Conservation (phyloP, 2,329 filamentous ascomycete species). For the Calonectria fujianensis region DNA sequence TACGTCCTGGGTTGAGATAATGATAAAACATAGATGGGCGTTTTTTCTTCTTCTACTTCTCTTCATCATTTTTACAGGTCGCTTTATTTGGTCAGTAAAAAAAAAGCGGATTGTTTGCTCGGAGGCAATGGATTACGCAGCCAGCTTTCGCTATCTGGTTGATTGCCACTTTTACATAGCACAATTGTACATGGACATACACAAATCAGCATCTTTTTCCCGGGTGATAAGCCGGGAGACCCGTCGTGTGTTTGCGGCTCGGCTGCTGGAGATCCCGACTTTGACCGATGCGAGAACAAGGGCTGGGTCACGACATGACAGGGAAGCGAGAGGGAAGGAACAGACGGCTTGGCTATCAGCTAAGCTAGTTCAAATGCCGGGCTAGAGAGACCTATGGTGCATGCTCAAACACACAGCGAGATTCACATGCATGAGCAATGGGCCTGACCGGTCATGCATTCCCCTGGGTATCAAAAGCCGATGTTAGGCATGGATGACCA, state of each 20-base stretch:
- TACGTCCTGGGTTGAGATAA: conserved; percentile 10
- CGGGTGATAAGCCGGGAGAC: conserved; percentile 18
- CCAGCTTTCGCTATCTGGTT: conserved; percentile 4
- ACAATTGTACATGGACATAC: conserved; percentile 21
- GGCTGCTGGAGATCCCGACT: conserved; percentile 30
- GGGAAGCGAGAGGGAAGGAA: conserved; percentile 9
- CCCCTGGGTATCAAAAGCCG: conserved; percentile 40
- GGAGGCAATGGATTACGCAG: neutral
- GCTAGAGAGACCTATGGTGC: neutral
- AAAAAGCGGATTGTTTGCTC: conserved; percentile 6
- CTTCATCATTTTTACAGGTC: neutral
- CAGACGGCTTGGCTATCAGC: conserved; percentile 30
- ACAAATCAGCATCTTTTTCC: conserved; percentile 3
- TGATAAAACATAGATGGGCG: conserved; percentile 22
- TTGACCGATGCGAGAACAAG: conserved; percentile 29
- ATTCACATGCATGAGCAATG: conserved; percentile 32
- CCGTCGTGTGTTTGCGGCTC: conserved; percentile 29
- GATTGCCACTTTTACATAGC: conserved; percentile 9
- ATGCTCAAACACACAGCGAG: conserved; percentile 27
- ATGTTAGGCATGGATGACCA: conserved; percentile 35
- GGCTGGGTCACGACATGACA: conserved; percentile 3
- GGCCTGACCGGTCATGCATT: conserved; percentile 31
- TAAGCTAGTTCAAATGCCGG: conserved; percentile 18
- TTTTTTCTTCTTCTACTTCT: neutral
- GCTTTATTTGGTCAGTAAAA: conserved; percentile 4